These are phyloP conservation scores for Immersiella caudata DNA, from an alignment of 495 filamentous ascomycete genomes.

Conservation along the genomic window DNA sequence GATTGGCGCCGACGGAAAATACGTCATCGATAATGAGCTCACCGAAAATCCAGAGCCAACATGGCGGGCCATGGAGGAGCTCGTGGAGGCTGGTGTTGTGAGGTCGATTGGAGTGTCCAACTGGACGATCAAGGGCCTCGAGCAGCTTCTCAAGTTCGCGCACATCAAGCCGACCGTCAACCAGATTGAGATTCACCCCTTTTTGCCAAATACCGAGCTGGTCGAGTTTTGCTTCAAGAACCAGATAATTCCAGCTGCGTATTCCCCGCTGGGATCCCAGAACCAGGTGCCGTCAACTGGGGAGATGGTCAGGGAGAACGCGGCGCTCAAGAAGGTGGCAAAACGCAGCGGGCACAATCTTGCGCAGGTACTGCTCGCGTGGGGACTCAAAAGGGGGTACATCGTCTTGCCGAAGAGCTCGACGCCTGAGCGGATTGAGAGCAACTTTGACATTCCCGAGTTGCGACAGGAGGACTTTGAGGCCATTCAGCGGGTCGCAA, in stretches of 20 bases:
- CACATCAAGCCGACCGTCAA: conserved; percentile 51
- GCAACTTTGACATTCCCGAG: conserved; percentile 52
- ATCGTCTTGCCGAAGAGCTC: conserved; percentile 59
- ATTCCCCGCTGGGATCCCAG: conserved; percentile 65
- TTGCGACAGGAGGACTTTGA: conserved; percentile 46
- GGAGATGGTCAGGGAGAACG: conserved; percentile 47
- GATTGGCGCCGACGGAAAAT: conserved; percentile 60
- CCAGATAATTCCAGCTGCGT: conserved; percentile 67
- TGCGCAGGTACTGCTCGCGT: conserved; percentile 53
- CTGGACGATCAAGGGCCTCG: conserved; percentile 48
- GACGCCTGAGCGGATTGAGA: conserved; percentile 65
- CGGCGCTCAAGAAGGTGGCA: conserved; percentile 45
- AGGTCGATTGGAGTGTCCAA: conserved; percentile 55
- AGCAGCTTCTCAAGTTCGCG: conserved; percentile 45
- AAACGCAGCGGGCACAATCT: conserved; percentile 44
- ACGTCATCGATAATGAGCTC: conserved; percentile 43
- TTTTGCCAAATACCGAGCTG: conserved; percentile 56
- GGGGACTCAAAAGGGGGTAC: conserved; percentile 48
- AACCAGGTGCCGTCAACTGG: conserved; percentile 57
- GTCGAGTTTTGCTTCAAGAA: conserved; percentile 59
- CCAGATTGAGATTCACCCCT: conserved; percentile 57
- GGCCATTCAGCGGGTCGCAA: conserved; percentile 45
- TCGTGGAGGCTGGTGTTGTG: conserved; percentile 43
- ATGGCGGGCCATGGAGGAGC: conserved; percentile 53
- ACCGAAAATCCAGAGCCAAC: conserved; percentile 60